A percentile compares a stretch with the other conserved stretches of the same genome.
These are phyloP conservation scores for Sclerotinia sclerotiorum DNA, from an alignment of 2,329 filamentous ascomycete species.

Conservation along the genomic window DNA sequence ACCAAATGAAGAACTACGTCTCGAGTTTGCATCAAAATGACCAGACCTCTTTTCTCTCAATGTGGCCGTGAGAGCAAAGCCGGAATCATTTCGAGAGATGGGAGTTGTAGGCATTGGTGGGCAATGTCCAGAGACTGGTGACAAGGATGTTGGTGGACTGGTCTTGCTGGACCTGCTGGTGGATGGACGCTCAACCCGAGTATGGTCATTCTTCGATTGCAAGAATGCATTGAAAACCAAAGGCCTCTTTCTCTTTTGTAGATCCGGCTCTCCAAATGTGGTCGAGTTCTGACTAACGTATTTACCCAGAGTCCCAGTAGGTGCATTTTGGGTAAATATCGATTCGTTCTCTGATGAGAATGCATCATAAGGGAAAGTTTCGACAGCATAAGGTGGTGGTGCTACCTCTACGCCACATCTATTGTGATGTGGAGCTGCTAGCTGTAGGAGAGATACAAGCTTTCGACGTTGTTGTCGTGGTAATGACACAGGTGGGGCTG, in stretches of 20 bases:
- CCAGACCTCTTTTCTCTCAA: conserved; percentile 92
- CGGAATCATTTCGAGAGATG: conserved; percentile 87
- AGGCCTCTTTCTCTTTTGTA: conserved; percentile 49
- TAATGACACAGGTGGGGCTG: conserved; percentile 71
- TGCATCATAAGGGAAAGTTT: conserved; percentile 86
- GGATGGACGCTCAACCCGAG: conserved; percentile 70
- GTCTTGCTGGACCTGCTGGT: conserved; percentile 67
- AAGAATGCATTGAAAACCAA: conserved; percentile 91
- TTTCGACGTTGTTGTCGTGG: conserved; percentile 90
- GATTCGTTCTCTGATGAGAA: conserved; percentile 84
- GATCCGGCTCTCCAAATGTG: conserved; percentile 68
- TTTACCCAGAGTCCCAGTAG: conserved; percentile 73
- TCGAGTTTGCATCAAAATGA: conserved; percentile 74
- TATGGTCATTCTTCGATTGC: conserved; percentile 67
- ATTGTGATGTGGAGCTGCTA: conserved; percentile 85
- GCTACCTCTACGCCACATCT: conserved; percentile 84
- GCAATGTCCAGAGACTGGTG: conserved; percentile 76
- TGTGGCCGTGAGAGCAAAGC: conserved; percentile 80
- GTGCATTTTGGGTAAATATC: conserved; percentile 72
- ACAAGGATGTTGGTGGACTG: conserved; percentile 65
- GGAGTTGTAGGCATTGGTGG: conserved; percentile 73
- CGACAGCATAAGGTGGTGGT: conserved; percentile 87
- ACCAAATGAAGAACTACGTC: conserved; percentile 90
- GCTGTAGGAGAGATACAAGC: conserved; percentile 80
- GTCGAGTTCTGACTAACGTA: conserved; percentile 89